A percentile compares a stretch with the other conserved stretches of the same genome.
Conservation (phyloP, 164 flowering plant species). For the Vitis cinerea region DNA sequence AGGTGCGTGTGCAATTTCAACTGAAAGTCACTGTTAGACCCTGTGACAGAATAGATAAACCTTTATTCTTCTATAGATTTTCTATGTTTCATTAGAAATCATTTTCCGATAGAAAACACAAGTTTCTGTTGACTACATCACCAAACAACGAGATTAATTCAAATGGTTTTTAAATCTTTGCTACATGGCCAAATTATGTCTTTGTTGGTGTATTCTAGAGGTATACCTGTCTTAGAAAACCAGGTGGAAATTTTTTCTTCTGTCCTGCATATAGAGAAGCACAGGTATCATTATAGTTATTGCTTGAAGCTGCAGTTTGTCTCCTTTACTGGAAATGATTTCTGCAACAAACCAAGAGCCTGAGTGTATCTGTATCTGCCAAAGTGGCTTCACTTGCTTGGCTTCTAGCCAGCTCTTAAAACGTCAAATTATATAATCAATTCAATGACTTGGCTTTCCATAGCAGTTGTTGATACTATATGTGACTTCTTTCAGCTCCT, state of each 20-base stretch:
- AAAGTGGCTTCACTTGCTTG: background rate
- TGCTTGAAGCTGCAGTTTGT: background rate
- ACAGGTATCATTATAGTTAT: background rate
- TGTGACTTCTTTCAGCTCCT: background rate
- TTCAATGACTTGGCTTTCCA: background rate
- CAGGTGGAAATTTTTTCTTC: background rate
- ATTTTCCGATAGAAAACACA: no score
- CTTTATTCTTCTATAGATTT: no score
- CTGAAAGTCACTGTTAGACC: background rate
- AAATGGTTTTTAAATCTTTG: no score
- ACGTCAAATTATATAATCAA: background rate
- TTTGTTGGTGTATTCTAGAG: no score
- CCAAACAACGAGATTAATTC: no score
- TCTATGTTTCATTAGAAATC: no score
- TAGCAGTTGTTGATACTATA: background rate
- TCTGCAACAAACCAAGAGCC: background rate
- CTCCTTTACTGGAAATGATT: background rate
- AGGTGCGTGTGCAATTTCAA: background rate
- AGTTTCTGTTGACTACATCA: no score
- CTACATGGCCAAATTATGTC: no score
- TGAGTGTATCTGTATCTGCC: background rate
- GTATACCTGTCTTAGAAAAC: background rate
- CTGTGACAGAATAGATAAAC: background rate
- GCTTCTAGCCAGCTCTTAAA: background rate
- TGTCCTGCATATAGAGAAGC: constrained; percentile 1